Evolutionary conservation across 441 rosid genomes (phyloP).

Genomic region (Croton laevigatus): DNA sequence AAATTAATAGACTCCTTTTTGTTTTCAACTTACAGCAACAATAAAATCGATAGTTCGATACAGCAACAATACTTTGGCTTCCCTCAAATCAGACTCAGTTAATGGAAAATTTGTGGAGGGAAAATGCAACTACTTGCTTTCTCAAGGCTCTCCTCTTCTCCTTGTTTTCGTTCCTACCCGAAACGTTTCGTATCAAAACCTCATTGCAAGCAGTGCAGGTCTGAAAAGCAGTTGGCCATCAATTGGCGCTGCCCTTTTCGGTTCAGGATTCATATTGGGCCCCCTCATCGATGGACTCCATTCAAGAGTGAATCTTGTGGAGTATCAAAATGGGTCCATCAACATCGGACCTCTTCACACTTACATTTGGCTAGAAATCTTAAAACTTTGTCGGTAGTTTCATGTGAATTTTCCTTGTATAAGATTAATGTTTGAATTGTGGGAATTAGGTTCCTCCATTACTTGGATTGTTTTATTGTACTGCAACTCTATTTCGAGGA

Average conservation of each 20-base stretch:
- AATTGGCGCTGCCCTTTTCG: conserved; percentile 52
- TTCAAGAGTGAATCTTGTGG: conserved; percentile 73
- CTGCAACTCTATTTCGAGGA: conserved; percentile 65
- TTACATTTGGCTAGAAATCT: conserved; percentile 47
- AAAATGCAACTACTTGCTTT: conserved; percentile 24
- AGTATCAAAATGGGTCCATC: conserved; percentile 64
- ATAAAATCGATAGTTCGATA: not conserved
- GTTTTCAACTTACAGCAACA: not conserved
- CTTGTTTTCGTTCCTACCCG: conserved; percentile 8
- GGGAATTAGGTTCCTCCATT: conserved; percentile 59
- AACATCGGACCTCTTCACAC: conserved; percentile 74
- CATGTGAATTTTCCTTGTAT: not conserved
- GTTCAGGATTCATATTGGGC: conserved; percentile 78
- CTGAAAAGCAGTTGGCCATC: conserved; percentile 49
- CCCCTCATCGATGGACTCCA: conserved; percentile 79
- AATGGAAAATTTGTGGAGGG: not conserved
- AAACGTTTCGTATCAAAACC: conserved; percentile 7
- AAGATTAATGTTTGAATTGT: not conserved
- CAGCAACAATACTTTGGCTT: not conserved
- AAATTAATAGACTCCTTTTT: not conserved
- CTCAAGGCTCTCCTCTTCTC: conserved; percentile 1
- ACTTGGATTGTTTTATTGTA: conserved; percentile 74
- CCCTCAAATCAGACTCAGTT: not conserved
- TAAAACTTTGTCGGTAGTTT: no score
- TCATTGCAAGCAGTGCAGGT: conserved; percentile 27